Evolutionary conservation across 176 grass and related monocot genomes (phyloP).

Genomic region (Chloris gayana): DNA sequence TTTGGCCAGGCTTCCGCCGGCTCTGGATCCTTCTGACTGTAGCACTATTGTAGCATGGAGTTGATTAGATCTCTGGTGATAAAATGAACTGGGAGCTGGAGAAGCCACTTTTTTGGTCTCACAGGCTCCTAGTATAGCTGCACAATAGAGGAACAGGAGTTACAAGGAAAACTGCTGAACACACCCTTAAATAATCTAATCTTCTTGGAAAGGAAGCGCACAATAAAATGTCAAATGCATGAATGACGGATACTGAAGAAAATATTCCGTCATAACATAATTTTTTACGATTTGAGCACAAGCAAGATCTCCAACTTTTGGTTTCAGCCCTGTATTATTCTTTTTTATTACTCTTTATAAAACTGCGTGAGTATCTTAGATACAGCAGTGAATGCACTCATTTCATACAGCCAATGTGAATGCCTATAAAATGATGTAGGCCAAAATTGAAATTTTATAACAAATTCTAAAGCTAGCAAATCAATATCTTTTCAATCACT

Average conservation of each 20-base stretch:
- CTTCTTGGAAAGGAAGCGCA: not conserved
- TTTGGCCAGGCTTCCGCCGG: too few species aligned
- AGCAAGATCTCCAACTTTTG: not conserved
- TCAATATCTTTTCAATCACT: not conserved
- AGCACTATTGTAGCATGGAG: too few species aligned
- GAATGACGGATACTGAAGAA: not conserved
- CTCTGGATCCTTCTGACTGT: too few species aligned
- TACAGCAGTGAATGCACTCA: not conserved
- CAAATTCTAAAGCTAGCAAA: not conserved
- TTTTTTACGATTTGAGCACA: not conserved
- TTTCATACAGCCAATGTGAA: not conserved
- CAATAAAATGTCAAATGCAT: not conserved
- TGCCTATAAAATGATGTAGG: not conserved
- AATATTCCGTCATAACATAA: not conserved
- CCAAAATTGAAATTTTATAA: not conserved
- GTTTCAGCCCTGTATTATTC: not conserved
- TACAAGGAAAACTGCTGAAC: too few species aligned
- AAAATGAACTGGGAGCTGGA: too few species aligned
- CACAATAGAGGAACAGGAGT: too few species aligned
- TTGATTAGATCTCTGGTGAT: too few species aligned
- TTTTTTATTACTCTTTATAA: not conserved
- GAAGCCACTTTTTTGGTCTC: too few species aligned
- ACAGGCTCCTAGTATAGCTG: too few species aligned
- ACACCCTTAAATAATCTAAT: not conserved
- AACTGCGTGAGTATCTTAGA: not conserved